These are phyloP conservation scores for Russula vinacea DNA, from an alignment of 768 basidiomycete species.

Conservation along the genomic window DNA sequence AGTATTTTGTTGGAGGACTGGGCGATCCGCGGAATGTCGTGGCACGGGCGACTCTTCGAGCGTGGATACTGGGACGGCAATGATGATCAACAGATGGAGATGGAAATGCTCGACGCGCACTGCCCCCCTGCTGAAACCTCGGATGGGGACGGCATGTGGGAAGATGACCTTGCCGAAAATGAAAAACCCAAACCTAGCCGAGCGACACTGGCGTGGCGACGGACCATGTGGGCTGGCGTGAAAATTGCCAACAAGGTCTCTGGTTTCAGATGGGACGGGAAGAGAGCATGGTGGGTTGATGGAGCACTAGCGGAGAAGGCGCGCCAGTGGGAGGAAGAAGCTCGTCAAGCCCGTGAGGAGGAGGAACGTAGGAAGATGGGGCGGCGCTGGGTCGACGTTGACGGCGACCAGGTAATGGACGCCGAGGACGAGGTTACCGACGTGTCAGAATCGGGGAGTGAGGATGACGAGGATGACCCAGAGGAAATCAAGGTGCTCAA, in stretches of 20 bases:
- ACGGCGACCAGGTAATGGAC: slow-evolving; percentile 50
- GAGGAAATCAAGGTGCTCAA: slow-evolving; percentile 78
- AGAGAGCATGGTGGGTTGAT: slow-evolving; percentile 59
- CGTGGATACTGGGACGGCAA: slow-evolving; percentile 85
- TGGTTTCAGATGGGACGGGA: slow-evolving; percentile 69
- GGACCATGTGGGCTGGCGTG: slow-evolving; percentile 67
- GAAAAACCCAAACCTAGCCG: slow-evolving; percentile 40
- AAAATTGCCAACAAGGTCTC: slow-evolving; percentile 66
- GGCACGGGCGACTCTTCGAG: slow-evolving; percentile 91
- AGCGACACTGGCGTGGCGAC: slow-evolving; percentile 57
- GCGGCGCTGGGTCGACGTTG: slow-evolving; percentile 62
- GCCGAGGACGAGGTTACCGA: slow-evolving; percentile 47
- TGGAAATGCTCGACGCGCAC: slow-evolving; percentile 65
- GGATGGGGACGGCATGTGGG: slow-evolving; percentile 85
- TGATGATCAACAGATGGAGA: slow-evolving; percentile 46
- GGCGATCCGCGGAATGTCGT: slow-evolving; percentile 94
- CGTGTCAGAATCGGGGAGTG: slow-evolving; percentile 33
- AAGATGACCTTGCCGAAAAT: slow-evolving; percentile 66
- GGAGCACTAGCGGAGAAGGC: slow-evolving; percentile 68
- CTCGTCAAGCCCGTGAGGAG: slow-evolving; percentile 59
- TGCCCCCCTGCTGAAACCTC: slow-evolving; percentile 54
- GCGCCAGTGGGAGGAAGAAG: slow-evolving; percentile 65
- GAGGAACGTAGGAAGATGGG: slow-evolving; percentile 65
- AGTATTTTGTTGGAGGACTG: slow-evolving; percentile 81
- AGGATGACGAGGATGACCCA: slow-evolving; percentile 64